Conservation (phyloP, 2,329 filamentous ascomycete genomes). For the Teratosphaeria gauchensis region DNA sequence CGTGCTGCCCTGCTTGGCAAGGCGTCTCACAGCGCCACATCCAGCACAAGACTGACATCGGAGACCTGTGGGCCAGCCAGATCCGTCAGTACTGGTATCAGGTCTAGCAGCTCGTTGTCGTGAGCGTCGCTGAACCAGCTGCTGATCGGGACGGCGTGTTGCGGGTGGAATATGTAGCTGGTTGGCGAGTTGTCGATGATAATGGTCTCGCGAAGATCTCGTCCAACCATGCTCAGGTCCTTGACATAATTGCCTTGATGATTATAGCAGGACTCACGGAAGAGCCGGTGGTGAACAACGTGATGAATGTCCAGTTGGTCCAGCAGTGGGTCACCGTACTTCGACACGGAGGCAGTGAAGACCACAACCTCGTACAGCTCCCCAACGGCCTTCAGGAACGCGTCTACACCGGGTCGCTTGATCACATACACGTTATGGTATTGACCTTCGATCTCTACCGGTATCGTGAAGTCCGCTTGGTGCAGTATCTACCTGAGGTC, state of each 20-base stretch:
- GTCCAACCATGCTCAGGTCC: conserved; percentile 91
- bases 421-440: conserved; percentile 99
- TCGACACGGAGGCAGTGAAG: conserved; percentile 96
- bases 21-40: conserved; percentile 55
- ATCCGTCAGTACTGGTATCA: conserved; percentile 97
- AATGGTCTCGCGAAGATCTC: conserved; percentile 92
- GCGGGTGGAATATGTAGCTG: conserved; percentile 98
- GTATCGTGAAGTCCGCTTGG: conserved; percentile 97
- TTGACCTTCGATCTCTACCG: conserved; percentile 96
- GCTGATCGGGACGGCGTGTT: conserved; percentile 97
- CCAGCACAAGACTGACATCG: conserved; percentile 94
- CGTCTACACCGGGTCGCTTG: conserved; percentile 94
- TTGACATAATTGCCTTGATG: conserved; percentile 99
- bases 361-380: conserved; percentile 98
- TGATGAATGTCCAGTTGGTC: conserved; percentile 97
- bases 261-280: conserved; percentile 98
- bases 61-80: conserved; percentile 78
- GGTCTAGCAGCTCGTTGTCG: conserved; percentile 93
- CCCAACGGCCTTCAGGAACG: conserved; percentile 97
- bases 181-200: conserved; percentile 99
- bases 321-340: conserved; percentile 94
- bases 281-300: conserved; percentile 89
- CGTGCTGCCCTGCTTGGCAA: background rate
- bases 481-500: conserved; percentile 64
- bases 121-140: conserved; percentile 99